A percentile compares a stretch with the other conserved stretches of the same genome.
Conservation (phyloP, 345 rosid genomes). For the Raphanus raphanistrum region DNA sequence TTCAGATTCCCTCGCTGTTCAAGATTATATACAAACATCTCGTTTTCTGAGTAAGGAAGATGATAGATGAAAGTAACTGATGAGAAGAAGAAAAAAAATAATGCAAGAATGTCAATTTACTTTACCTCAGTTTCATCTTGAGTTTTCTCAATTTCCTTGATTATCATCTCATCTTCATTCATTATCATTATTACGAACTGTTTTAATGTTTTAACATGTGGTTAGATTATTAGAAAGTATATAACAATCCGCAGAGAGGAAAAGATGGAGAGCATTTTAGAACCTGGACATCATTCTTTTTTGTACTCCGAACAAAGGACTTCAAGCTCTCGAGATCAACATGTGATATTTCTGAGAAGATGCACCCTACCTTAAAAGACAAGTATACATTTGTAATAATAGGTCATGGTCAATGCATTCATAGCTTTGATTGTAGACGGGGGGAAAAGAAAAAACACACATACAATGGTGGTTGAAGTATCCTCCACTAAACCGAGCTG, state of each 20-base stretch:
- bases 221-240: not conserved
- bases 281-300: slow-evolving; percentile 52
- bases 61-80: not conserved
- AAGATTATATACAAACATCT: slow-evolving; percentile 9
- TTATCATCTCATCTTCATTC: slow-evolving; percentile 35
- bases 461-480: slow-evolving; percentile 52
- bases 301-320: slow-evolving; percentile 41
- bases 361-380: slow-evolving; percentile 60
- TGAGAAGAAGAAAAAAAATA: not conserved
- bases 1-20: slow-evolving; percentile 50
- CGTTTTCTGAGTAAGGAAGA: not conserved
- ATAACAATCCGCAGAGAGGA: not conserved
- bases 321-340: slow-evolving; percentile 51
- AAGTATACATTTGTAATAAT: not conserved
- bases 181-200: slow-evolving; percentile 63
- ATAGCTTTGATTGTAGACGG: not conserved
- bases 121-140: slow-evolving; percentile 50
- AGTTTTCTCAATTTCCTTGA: slow-evolving; percentile 40
- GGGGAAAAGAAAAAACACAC: not conserved
- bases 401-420: slow-evolving; percentile 1
- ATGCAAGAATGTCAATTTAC: not conserved
- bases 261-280: slow-evolving; percentile 1
- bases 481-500: slow-evolving; percentile 46
- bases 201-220: too few species aligned
- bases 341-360: slow-evolving; percentile 53